A percentile compares a stretch with the other conserved stretches of the same genome.
phyloP scores from a whole-genome alignment of 2,329 filamentous ascomycete genomes.

The Leptographium wingfieldii region DNA sequence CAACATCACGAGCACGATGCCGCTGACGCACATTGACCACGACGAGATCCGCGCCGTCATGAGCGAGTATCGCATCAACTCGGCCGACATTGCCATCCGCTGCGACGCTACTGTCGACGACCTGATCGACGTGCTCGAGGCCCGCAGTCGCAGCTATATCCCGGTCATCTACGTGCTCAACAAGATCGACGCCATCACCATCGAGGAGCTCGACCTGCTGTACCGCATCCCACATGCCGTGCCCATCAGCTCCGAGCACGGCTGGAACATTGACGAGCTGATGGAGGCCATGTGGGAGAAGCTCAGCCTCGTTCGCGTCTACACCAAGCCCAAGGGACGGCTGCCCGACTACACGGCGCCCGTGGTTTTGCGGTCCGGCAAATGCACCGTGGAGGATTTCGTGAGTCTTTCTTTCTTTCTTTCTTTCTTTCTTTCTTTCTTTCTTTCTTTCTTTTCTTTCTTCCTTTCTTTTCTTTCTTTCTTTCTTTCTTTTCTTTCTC shows the following conservation, averaged over 20 bases:
- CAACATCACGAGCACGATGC: conserved; percentile 89
- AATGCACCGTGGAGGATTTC: conserved; percentile 92
- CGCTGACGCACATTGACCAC: conserved; percentile 80
- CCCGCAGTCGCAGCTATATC: conserved; percentile 89
- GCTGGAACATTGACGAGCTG: conserved; percentile 96
- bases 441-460: no score
- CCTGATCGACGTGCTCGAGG: conserved; percentile 89
- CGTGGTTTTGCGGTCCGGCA: conserved; percentile 72
- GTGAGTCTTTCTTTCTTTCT: conserved; percentile 45
- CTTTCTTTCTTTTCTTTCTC: background rate
- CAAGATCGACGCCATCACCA: conserved; percentile 97
- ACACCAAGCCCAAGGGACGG: conserved; percentile 96
- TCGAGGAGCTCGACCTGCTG: conserved; percentile 90
- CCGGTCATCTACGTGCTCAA: conserved; percentile 98
- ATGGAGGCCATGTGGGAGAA: conserved; percentile 98
- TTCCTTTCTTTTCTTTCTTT: no score
- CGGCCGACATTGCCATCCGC: conserved; percentile 92
- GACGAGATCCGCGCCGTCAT: conserved; percentile 98
- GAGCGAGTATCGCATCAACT: conserved; percentile 92
- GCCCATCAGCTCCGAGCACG: conserved; percentile 92
- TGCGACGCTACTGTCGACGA: conserved; percentile 98
- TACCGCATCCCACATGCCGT: conserved; percentile 96
- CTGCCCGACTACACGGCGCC: conserved; percentile 85
- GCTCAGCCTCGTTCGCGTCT: conserved; percentile 78
- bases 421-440: no score